phyloP scores from a whole-genome alignment of 225 moss, liverwort and hornwort genomes.

The Marchantia polymorpha region DNA sequence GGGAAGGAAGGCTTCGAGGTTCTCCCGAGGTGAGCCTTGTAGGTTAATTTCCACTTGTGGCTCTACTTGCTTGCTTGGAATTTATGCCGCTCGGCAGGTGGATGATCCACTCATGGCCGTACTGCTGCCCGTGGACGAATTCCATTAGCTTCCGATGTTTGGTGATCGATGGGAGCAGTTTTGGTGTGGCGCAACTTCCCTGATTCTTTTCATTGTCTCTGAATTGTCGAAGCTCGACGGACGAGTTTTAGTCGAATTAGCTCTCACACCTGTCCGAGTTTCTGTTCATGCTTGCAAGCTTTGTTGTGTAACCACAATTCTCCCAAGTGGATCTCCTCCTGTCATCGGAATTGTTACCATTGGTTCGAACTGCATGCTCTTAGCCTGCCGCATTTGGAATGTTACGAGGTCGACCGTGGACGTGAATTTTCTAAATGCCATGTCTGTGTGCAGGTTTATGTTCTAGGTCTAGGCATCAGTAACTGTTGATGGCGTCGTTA shows the following conservation, averaged over 20 bases:
- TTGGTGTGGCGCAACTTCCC: not conserved
- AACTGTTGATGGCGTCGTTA: conserved; percentile 54
- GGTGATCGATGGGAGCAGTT: conserved; percentile 1
- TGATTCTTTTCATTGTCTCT: not conserved
- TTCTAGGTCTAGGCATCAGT: not conserved
- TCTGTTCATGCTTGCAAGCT: not conserved
- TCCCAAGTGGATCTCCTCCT: too few relatives aligned
- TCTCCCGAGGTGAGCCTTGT: not conserved
- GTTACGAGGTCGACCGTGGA: not conserved
- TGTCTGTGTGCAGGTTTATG: conserved; percentile 2
- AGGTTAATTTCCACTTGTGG: not conserved
- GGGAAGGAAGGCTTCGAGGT: not conserved
- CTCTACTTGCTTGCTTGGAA: not conserved
- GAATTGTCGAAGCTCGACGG: too few relatives aligned
- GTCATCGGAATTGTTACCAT: not conserved
- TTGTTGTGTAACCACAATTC: not conserved
- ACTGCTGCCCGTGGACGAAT: not conserved
- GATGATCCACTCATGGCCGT: not conserved
- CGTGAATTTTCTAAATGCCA: not conserved
- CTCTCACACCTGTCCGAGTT: not conserved
- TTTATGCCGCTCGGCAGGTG: not conserved
- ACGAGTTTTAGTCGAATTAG: not conserved
- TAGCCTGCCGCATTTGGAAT: not conserved
- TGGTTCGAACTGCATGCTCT: not conserved
- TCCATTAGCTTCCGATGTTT: not conserved